Evolutionary conservation across 352 stramenopile genomes (phyloP), one percentile per base, ranked within the genome.

Genomic region (Phytopythium delawarense): DNA sequence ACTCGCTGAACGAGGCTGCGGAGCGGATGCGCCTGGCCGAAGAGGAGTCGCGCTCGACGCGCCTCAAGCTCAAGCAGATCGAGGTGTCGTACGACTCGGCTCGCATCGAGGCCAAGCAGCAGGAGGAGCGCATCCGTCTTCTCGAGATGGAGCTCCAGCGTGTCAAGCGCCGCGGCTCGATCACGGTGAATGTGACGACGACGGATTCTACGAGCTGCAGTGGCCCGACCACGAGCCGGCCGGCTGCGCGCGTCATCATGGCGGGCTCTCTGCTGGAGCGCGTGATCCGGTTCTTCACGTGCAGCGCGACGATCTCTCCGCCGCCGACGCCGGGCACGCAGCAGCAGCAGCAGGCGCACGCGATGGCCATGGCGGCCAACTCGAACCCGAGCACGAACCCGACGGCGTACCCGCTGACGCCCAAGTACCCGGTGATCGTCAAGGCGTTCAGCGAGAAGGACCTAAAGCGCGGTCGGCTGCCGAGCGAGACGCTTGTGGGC

Each of bases 231-330:
- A 35, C 54, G 23, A 20, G 35, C 35, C 54, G 39, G 13, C 51
- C 51, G 28, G 35, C 51, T 2, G 51, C 51, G 51, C 51, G 54
- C n/a, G 54, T 59, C 54, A 35, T 67, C 21, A 70, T 49, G 8
- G 65, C 56, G 3, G 68, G 70, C 34, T 57, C 51, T 5, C 57
- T 93, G 0, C 63, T 93, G 16, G 84, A 92, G 71, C 84, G 84
- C 23, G 72, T 88, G 30, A 86, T 95, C 49, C 81, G 84, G n/a
- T 95, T 95, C 57, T 91, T 95, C 62, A 95, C 86, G 11, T 95
- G 86, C 75, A 93, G 76, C 69, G 72, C 76, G 13, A 75, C 76
- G 30, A 74, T 79, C 25, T 75, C 77, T 0, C 71, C 73, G 4
- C 72, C 80, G 1, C 70, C 67, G 32, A 84, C 76, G n/a, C 74